Conservation (phyloP, 208 protist species). For the Angomonas deanei region DNA sequence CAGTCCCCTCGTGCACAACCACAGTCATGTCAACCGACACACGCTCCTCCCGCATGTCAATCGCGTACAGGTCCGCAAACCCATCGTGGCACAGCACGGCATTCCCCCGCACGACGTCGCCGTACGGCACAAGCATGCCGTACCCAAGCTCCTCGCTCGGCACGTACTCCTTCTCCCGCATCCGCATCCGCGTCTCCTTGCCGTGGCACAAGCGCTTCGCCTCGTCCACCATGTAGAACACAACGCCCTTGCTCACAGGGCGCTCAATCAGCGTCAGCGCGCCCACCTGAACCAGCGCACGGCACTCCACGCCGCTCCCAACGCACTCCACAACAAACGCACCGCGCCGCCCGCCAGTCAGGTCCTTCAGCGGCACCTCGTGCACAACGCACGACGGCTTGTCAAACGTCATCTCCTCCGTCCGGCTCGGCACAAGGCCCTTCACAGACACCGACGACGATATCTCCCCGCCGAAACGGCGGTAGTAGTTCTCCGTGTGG, state of each 20-base stretch:
- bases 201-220: background rate
- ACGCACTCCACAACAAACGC: slow-evolving; percentile 7
- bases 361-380: slow-evolving; percentile 3
- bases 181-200: background rate
- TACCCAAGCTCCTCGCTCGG: background rate
- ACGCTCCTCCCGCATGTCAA: background rate
- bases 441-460: background rate
- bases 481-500: background rate
- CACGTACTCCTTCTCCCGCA: background rate
- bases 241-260: slow-evolving; percentile 1
- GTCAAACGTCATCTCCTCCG: background rate
- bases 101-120: background rate
- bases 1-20: slow-evolving; percentile 4
- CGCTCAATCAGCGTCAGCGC: background rate
- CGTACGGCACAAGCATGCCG: slow-evolving; percentile 7
- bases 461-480: too few relatives aligned
- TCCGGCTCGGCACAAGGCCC: background rate
- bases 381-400: background rate
- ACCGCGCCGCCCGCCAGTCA: slow-evolving; percentile 1
- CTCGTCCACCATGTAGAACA: slow-evolving; percentile 9
- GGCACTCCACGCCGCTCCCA: background rate
- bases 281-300: slow-evolving; percentile 5
- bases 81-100: slow-evolving; percentile 1
- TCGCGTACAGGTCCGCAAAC: background rate
- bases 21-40: background rate